Conservation (phyloP, 2,329 filamentous ascomycete genomes). For the Xylariaceae sp. region DNA sequence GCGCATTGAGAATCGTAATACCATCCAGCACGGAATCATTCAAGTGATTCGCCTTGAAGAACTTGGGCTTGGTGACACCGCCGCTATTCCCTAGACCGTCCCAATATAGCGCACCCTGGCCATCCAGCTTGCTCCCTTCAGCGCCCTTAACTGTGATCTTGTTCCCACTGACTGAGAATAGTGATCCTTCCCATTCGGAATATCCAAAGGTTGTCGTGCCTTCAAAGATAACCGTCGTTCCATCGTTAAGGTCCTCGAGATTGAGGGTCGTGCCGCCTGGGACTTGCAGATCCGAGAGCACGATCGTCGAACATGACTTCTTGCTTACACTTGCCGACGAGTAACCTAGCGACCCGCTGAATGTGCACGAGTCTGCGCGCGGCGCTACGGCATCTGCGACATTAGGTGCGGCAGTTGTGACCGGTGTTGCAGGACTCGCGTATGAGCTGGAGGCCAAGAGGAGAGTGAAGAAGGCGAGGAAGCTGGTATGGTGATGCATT, state of each 20-base stretch:
- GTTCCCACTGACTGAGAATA: conserved; percentile 60
- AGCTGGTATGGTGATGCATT: conserved; percentile 3
- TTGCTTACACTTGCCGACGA: conserved; percentile 46
- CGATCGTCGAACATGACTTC: conserved; percentile 51
- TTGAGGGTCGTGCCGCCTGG: conserved; percentile 59
- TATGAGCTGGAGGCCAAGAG: background rate
- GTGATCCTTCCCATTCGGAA: conserved; percentile 62
- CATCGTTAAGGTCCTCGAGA: conserved; percentile 25
- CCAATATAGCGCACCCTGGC: conserved; percentile 59
- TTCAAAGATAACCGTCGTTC: conserved; percentile 52
- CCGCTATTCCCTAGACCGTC: conserved; percentile 58
- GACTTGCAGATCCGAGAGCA: conserved; percentile 53
- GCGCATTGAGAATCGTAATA: conserved; percentile 49
- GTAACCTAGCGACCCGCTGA: conserved; percentile 45
- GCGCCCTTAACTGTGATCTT: conserved; percentile 53
- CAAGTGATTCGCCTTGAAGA: conserved; percentile 55
- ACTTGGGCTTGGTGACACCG: conserved; percentile 63
- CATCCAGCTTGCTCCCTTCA: conserved; percentile 52
- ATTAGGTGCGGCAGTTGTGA: conserved; percentile 10
- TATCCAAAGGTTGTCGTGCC: conserved; percentile 66
- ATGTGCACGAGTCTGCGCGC: conserved; percentile 44
- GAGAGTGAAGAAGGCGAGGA: background rate
- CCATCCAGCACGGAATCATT: conserved; percentile 38
- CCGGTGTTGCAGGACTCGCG: conserved; percentile 3
- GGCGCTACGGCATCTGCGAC: conserved; percentile 11